Conservation (phyloP, 306 rosid genomes). For the Carpinus fangiana region DNA sequence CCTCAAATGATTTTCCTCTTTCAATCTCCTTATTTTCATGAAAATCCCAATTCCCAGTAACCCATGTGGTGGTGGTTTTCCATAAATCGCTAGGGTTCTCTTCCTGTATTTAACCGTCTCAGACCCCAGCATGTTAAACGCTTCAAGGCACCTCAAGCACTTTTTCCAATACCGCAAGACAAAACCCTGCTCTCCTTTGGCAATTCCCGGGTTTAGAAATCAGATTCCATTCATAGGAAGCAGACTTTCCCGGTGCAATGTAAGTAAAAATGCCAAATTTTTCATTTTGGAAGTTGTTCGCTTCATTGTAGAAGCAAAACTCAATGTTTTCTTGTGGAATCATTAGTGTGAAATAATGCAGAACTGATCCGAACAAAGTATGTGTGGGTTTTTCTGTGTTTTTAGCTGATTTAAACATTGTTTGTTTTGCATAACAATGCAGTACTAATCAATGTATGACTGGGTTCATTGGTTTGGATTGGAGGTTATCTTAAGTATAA, state of each 20-base stretch:
- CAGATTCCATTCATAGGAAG: not conserved
- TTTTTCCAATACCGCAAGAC: not conserved
- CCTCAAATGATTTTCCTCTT: too few relatives aligned
- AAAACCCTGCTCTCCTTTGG: not conserved
- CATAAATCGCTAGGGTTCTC: not conserved
- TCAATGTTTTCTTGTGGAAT: not conserved
- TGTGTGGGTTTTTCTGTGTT: not conserved
- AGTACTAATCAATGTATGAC: not conserved
- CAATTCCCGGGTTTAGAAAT: not conserved
- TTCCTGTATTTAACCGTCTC: not conserved
- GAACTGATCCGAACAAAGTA: not conserved
- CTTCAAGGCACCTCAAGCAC: conserved; percentile 18
- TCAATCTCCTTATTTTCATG: too few relatives aligned
- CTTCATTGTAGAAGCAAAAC: not conserved
- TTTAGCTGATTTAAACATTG: not conserved
- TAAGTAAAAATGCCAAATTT: conserved; percentile 17
- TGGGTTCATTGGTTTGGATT: not conserved
- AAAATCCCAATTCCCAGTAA: not conserved
- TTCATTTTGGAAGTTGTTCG: not conserved
- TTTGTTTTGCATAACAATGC: not conserved
- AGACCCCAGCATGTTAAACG: conserved; percentile 6
- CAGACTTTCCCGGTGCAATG: conserved; percentile 5
- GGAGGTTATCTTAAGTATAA: not conserved
- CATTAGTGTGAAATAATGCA: not conserved
- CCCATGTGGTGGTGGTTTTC: not conserved